Base-by-base conservation (phyloP, 768 basidiomycete genomes). In the Kwoniella sp. region DNA sequence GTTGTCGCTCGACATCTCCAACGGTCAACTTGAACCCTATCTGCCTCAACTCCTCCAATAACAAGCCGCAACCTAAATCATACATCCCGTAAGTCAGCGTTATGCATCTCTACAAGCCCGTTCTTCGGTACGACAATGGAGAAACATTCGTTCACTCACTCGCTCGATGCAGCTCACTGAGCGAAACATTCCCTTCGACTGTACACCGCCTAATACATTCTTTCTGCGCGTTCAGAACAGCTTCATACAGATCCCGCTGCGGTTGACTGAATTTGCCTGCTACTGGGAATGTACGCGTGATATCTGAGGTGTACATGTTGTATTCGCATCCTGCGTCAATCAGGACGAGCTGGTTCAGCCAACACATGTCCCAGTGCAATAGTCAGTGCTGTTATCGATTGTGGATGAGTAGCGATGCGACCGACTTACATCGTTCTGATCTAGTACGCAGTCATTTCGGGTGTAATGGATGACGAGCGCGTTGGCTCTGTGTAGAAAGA, bases 401-500 rank as follows among this genome's bases (percentile, higher is more conserved):
- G n/a, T n/a, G n/a, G n/a, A n/a, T n/a, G n/a, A n/a, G n/a, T n/a
- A n/a, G n/a, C n/a, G n/a, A n/a, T n/a, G n/a, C n/a, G n/a, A n/a
- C n/a, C 24, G 15, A 59, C 72, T 63, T 69, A 91, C 82, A 70
- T 98, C 93, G 21, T 83, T 86, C 0, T 86, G 80, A 44, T 83
- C 82, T 9, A 94, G 80, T 21, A 89, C 70, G 61, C 90, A 90
- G 76, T 95, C 88, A 78, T 98, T 98, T 19, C 88, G 85, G 0
- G 92, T 95, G 76, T 98, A 98, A 73, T 99, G 96, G 65, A 99
- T 92, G 46, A 90, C 88, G 0, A 96, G 83, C 8, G 91, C 87
- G 73, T 97, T 96, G 1, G 89, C 84, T 27, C 92, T 94, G 19
- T n/a, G n/a, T n/a, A n/a, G n/a, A n/a, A n/a, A n/a, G n/a, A n/a